These are phyloP conservation scores for Hyparrhenia diplandra DNA, from an alignment of 176 grass and related monocot genomes.

Conservation along the genomic window DNA sequence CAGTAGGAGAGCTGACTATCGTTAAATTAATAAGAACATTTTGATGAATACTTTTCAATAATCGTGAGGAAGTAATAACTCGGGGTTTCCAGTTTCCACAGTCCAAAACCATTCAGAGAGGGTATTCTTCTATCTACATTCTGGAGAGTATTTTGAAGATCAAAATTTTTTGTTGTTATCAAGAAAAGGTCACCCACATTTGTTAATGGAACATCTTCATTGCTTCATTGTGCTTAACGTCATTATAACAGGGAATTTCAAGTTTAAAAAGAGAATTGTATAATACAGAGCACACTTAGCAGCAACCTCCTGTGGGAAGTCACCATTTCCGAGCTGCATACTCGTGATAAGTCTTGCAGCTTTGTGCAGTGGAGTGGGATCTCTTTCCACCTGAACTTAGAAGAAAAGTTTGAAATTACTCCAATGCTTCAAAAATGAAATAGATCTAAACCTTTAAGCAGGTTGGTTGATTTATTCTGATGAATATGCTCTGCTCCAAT, in stretches of 20 bases:
- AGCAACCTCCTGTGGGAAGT: conserved; percentile 76
- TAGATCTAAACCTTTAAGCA: neutral
- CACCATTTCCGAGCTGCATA: conserved; percentile 55
- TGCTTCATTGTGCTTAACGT: neutral
- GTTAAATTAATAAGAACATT: neutral
- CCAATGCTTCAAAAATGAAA: neutral
- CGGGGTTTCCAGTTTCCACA: neutral
- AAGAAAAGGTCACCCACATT: neutral
- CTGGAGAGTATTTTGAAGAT: neutral
- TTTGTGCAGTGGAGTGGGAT: conserved; percentile 57
- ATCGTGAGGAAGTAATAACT: neutral
- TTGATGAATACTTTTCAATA: neutral
- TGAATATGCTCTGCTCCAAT: neutral
- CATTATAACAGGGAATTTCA: neutral
- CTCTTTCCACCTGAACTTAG: conserved; percentile 40
- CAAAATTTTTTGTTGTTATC: neutral
- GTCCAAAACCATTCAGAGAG: neutral
- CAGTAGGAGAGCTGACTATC: neutral
- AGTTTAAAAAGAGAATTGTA: neutral
- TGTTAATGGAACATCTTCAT: neutral
- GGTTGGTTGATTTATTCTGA: conserved; percentile 2
- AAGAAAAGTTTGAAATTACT: conserved; percentile 10
- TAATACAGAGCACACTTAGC: neutral
- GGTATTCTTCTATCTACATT: neutral
- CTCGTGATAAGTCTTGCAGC: conserved; percentile 56